A percentile compares a stretch with the other conserved stretches of the same genome.
Conservation (phyloP, 2,329 filamentous ascomycete genomes). For the Magnaporthiopsis rhizophila region DNA sequence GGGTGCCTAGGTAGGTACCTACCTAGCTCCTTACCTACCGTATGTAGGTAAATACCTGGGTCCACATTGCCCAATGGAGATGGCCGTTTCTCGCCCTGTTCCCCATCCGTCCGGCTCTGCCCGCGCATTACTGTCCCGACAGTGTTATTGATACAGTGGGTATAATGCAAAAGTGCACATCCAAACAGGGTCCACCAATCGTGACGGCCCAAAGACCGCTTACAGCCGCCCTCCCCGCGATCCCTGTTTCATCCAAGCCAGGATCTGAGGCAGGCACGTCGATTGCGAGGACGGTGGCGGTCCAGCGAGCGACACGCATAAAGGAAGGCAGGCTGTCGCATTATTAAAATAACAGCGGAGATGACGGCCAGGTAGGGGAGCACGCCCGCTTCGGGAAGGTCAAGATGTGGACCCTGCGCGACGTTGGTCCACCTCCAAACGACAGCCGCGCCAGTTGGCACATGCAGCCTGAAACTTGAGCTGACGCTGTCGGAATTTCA, state of each 20-base stretch:
- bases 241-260: not conserved
- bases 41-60: no score
- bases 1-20: no score
- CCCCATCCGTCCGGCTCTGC: no score
- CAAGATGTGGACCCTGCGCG: not conserved
- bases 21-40: no score
- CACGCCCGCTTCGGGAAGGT: not conserved
- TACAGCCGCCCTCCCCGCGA: not conserved
- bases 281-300: not conserved
- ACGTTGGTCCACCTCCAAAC: not conserved
- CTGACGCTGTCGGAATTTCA: not conserved
- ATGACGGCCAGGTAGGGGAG: not conserved
- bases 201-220: no score
- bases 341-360: not conserved
- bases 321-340: not conserved
- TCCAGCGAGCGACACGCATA: not conserved
- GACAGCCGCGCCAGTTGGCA: not conserved
- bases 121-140: no score
- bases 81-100: no score
- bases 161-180: no score
- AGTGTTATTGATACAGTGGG: no score
- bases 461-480: not conserved
- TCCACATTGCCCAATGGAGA: no score
- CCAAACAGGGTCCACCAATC: no score
- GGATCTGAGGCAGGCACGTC: not conserved